These are phyloP conservation scores for Podaxis carcinomalis DNA, from an alignment of 768 basidiomycete genomes.

Conservation along the genomic window DNA sequence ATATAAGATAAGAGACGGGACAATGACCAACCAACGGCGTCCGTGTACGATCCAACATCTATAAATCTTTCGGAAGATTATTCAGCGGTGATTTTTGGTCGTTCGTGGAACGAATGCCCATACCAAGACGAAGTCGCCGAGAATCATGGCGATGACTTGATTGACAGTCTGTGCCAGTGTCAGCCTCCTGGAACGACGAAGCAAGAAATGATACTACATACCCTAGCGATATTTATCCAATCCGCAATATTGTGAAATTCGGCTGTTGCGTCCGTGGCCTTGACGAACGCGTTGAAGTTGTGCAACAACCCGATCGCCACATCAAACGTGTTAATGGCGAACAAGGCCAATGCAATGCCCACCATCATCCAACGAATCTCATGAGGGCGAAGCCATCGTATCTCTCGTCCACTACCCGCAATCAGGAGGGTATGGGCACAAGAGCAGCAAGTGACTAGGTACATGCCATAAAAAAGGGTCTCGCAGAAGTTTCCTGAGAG, in stretches of 20 bases:
- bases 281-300: slow-evolving; percentile 6
- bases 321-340: slow-evolving; percentile 7
- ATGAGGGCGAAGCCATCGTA: slow-evolving; percentile 2
- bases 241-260: slow-evolving; percentile 1
- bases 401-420: not conserved
- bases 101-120: not conserved
- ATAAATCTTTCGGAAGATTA: not conserved
- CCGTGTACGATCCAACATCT: slow-evolving; percentile 8
- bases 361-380: slow-evolving; percentile 12
- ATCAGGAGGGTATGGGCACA: not conserved
- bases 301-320: slow-evolving; percentile 8
- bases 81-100: not conserved
- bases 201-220: not conserved
- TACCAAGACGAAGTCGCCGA: slow-evolving; percentile 12
- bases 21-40: slow-evolving; percentile 6
- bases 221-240: slow-evolving; percentile 11
- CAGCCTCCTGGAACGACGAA: not conserved
- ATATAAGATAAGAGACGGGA: slow-evolving; percentile 2
- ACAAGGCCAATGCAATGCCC: not conserved
- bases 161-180: slow-evolving; percentile 1
- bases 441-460: slow-evolving; percentile 2
- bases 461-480: slow-evolving; percentile 8
- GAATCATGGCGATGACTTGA: slow-evolving; percentile 5
- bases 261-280: not conserved
- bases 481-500: slow-evolving; percentile 11